Evolutionary conservation across 106 monocot species (phyloP), one percentile per base, ranked within the genome.

Genomic region (Agapanthus africanus): DNA sequence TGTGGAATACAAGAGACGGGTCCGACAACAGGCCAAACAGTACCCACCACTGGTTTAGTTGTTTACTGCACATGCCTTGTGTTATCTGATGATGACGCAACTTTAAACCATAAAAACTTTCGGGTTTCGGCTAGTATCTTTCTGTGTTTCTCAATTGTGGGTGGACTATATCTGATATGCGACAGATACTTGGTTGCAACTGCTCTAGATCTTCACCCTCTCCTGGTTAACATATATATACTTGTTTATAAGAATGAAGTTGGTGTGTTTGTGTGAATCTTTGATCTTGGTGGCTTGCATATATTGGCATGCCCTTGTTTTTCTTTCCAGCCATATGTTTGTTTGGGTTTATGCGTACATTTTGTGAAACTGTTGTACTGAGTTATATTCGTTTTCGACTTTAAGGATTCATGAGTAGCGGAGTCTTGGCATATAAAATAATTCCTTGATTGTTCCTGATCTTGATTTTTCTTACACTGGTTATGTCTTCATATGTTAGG

Each of bases 1-100:
- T 44, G 64, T 54, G 6, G 91, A 91, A 59, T 91, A 91, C 49
- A 87, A 77, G 49, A 82, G 72, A 78, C 73, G 87, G 65, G 87
- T 91, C 39, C 73, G 75, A 22, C 81, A 77, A 47, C 91, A 91
- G 68, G 81, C 91, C 25, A 87, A 82, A n/a, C n/a, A n/a, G n/a
- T n/a, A n/a, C n/a, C n/a, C n/a, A n/a, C n/a, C n/a, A n/a, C n/a
- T n/a, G n/a, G 13, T 57, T 27, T 57, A 57, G 31, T 57, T 57
- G 30, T 57, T 57, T 57, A 30, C 31, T 25, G n/a, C n/a, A n/a
- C 30, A 30, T 57, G 30, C 27, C 56, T 57, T 30, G 2, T 19
- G 18, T 50, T n/a, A 44, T 57, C 56, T 31, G 56, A 57, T 30
- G 10, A 57, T 18, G 56, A 26, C 11, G 56, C 56, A 57, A 57